Evolutionary conservation across 2,329 filamentous ascomycete genomes (phyloP).

Genomic region (Orbilia ellipsospora): DNA sequence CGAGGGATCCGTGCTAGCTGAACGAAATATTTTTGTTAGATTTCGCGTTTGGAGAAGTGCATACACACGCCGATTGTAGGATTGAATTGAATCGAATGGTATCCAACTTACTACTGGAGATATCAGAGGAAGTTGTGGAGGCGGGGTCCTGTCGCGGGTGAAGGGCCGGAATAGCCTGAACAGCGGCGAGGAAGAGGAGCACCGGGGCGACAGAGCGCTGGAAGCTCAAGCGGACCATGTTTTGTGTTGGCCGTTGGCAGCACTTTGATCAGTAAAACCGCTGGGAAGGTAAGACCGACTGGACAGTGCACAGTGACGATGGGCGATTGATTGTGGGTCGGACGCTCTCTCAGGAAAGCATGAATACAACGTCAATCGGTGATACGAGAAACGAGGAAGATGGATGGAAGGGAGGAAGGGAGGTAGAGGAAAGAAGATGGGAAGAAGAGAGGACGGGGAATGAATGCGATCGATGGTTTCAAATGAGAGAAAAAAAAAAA

Average conservation of each 20-base stretch:
- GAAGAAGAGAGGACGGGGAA: constrained; percentile 7
- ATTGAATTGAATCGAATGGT: not conserved
- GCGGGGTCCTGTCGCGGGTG: constrained; percentile 35
- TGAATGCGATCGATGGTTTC: not conserved
- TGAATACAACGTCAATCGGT: too few relatives aligned
- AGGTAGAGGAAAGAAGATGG: constrained; percentile 18
- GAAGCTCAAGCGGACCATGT: constrained; percentile 51
- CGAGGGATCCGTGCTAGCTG: constrained; percentile 26
- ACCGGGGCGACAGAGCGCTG: constrained; percentile 47
- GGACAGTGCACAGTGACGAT: constrained; percentile 27
- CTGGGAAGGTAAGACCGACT: constrained; percentile 19
- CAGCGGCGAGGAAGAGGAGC: constrained; percentile 48
- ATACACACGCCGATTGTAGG: constrained; percentile 6
- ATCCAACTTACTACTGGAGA: constrained; percentile 16
- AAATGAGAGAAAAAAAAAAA: too few relatives aligned
- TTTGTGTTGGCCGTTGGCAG: constrained; percentile 27
- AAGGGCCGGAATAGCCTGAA: constrained; percentile 48
- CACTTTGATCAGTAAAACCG: constrained; percentile 2
- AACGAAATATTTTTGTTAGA: not conserved
- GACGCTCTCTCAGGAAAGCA: not conserved
- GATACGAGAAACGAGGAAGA: constrained; percentile 18
- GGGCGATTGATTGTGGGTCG: not conserved
- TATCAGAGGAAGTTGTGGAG: constrained; percentile 29
- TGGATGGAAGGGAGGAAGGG: constrained; percentile 14
- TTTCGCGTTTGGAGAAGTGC: not conserved